Conservation (phyloP, 768 basidiomycete species). For the Chalciporus piperatus region DNA sequence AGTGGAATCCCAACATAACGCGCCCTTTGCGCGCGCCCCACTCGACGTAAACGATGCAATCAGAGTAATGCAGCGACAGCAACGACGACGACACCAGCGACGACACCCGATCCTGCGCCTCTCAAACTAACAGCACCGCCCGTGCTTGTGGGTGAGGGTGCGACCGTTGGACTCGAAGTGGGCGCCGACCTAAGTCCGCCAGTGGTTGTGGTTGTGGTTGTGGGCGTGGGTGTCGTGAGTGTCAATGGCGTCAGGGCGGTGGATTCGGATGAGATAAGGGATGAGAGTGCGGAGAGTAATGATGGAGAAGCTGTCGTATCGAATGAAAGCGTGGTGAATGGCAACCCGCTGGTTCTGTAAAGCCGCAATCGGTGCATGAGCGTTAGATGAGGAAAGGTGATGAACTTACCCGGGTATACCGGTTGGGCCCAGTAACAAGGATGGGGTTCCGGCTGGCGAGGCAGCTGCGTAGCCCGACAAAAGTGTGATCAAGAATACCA, state of each 20-base stretch:
- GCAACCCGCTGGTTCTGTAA: conserved; percentile 23
- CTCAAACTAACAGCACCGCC: conserved; percentile 1
- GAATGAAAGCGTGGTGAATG: conserved; percentile 17
- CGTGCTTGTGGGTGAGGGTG: conserved; percentile 7
- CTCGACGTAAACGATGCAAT: not conserved
- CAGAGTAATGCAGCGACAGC: conserved; percentile 7
- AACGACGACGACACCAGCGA: conserved; percentile 3
- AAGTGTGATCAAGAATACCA: conserved; percentile 9
- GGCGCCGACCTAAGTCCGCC: no score
- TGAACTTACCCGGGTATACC: conserved; percentile 23
- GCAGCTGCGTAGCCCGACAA: conserved; percentile 7
- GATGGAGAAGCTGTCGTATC: conserved; percentile 24
- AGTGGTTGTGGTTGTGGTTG: not conserved
- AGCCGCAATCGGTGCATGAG: not conserved
- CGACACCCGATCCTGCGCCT: not conserved
- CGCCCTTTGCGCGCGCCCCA: no score
- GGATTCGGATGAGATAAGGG: conserved; percentile 28
- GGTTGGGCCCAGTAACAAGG: conserved; percentile 3
- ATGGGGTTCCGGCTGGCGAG: not conserved
- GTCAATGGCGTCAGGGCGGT: conserved; percentile 12
- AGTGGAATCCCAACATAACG: no score
- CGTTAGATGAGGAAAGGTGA: not conserved
- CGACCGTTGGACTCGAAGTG: not conserved
- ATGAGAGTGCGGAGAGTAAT: conserved; percentile 19
- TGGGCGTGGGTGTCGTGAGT: not conserved